Percentiles rank a stretch among this genome's conserved stretches.
phyloP scores from a whole-genome alignment of 805 yeast species.

The Lipomyces oligophaga region DNA sequence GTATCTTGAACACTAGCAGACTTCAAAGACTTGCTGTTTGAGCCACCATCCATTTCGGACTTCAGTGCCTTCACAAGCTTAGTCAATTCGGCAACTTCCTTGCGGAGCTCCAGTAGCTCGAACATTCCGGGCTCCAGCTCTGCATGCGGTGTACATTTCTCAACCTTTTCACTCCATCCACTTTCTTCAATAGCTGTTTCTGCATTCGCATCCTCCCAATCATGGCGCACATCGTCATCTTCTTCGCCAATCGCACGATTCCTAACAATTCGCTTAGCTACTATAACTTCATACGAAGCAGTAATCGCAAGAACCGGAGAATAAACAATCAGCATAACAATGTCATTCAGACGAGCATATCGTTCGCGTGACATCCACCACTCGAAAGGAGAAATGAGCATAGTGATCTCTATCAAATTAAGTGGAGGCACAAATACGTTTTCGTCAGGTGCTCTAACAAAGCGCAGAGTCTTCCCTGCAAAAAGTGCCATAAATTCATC shows the following conservation, averaged over 20 bases:
- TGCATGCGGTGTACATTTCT: constrained; percentile 55
- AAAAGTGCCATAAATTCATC: constrained; percentile 82
- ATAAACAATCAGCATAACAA: constrained; percentile 59
- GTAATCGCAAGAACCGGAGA: constrained; percentile 61
- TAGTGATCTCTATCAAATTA: constrained; percentile 62
- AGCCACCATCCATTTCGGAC: constrained; percentile 1
- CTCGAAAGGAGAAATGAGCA: constrained; percentile 46
- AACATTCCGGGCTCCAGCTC: constrained; percentile 39
- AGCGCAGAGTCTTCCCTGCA: constrained; percentile 77
- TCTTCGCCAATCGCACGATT: constrained; percentile 60
- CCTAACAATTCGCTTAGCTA: constrained; percentile 66
- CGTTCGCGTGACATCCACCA: constrained; percentile 38
- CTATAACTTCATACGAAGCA: constrained; percentile 59
- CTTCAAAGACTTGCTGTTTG: constrained; percentile 1
- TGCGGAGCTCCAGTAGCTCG: constrained; percentile 15
- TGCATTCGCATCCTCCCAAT: constrained; percentile 80
- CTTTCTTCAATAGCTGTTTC: constrained; percentile 52
- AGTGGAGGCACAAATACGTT: constrained; percentile 83
- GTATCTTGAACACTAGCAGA: background rate
- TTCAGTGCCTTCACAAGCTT: constrained; percentile 3
- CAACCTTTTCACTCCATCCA: constrained; percentile 52
- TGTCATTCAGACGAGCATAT: constrained; percentile 48
- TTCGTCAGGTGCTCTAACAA: constrained; percentile 83
- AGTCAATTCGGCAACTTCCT: constrained; percentile 14
- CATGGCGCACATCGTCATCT: constrained; percentile 80